Conservation (phyloP, 164 flowering plant species). For the Aristolochia californica region DNA sequence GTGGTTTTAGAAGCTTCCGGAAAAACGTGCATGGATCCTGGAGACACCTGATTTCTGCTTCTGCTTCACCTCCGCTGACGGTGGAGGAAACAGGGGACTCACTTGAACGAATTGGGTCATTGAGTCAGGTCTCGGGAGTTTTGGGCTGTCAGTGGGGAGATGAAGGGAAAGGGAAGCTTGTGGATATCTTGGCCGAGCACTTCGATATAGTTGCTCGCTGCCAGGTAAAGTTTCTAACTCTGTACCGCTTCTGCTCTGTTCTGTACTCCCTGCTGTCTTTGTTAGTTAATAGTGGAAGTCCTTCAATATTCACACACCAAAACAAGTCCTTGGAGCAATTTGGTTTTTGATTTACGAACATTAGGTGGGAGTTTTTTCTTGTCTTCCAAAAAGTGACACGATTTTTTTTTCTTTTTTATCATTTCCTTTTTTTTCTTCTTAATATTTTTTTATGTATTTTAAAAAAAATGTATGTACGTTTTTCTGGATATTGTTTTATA, state of each 20-base stretch:
- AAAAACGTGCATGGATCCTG: constrained; percentile 18
- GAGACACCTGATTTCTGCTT: constrained; percentile 14
- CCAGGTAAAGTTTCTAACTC: constrained; percentile 54
- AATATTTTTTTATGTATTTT: no score
- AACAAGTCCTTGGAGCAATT: no score
- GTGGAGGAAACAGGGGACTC: constrained; percentile 16
- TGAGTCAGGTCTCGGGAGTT: constrained; percentile 87
- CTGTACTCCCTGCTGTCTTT: not conserved
- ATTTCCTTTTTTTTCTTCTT: no score
- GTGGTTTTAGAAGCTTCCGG: constrained; percentile 1
- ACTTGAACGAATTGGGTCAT: constrained; percentile 37
- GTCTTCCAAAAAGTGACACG: no score
- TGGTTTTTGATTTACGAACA: no score
- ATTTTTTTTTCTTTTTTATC: no score
- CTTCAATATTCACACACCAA: not conserved
- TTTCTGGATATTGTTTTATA: no score
- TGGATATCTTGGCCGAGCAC: constrained; percentile 72
- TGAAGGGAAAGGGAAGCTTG: constrained; percentile 96
- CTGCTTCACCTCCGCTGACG: constrained; percentile 20
- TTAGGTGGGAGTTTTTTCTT: no score
- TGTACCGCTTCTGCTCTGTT: not conserved
- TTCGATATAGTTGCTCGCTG: constrained; percentile 94
- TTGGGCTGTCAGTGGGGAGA: constrained; percentile 93
- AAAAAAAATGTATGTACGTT: no score
- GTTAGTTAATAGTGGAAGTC: not conserved